Evolutionary conservation across 306 rosid species (phyloP), one percentile per base, ranked within the genome.

Genomic region (Malus sylvestris): DNA sequence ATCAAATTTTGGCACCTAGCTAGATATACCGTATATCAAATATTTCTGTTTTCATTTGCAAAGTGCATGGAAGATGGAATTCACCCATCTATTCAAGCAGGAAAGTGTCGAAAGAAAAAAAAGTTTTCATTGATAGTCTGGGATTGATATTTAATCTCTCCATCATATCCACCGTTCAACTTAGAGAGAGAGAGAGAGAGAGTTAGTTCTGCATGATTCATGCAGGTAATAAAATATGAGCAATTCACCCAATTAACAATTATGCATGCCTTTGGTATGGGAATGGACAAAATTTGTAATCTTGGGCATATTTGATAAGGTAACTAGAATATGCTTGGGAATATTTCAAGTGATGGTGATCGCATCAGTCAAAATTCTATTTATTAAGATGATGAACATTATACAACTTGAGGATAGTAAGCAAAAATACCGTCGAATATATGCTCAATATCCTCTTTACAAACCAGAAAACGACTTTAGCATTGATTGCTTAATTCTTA

Each of bases 271-370:
- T 22, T 58, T 4, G 63, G 25, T 4, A 5, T 22, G 4, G 16
- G 18, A 44, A 30, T 16, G 5, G 29, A 67, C 20, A 32, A 67
- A 74, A 59, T 4, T 62, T 5, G 13, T 14, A 32, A 42, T 15
- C 10, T 11, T 18, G 20, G 6, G 4, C 11, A 30, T 66, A 25
- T 55, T 30, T 42, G 44, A 14, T 27, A 49, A 73, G 65, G 71
- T 32, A 38, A 61, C 22, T 22, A 25, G 79, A 83, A 79, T 75
- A 79, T 79, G 42, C 42, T 6, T 38, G 10, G 42, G 42, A 38
- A 7, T 38, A 38, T 38, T 6, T 38, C 9, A 38, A 7, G 2
- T 38, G 40, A 35, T 35, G 40, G 8, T 35, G 40, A 35, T 35
- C 40, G 6, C 8, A 35, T 6, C 8, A 35, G 0, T 35, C 0